Evolutionary conservation across 1,284 basidiomycete species (phyloP).

Genomic region (Pseudozyma hubeiensis): DNA sequence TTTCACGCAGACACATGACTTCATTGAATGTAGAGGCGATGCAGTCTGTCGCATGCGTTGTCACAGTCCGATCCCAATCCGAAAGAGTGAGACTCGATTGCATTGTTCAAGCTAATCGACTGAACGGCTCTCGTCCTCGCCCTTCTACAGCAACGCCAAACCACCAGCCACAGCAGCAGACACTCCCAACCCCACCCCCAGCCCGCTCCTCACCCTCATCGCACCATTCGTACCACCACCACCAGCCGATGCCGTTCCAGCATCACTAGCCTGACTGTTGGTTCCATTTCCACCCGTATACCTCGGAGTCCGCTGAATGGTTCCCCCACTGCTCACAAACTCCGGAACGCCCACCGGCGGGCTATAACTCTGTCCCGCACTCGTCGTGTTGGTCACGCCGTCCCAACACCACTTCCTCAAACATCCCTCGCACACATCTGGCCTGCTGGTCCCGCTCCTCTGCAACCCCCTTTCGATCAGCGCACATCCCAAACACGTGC

Average conservation of each 20-base stretch:
- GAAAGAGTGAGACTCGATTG: too few relatives aligned
- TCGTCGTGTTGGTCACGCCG: conserved; percentile 55
- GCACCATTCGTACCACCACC: neutral
- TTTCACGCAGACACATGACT: too few relatives aligned
- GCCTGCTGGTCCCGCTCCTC: conserved; percentile 37
- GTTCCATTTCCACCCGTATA: conserved; percentile 60
- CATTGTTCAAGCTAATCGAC: too few relatives aligned
- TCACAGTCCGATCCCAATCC: too few relatives aligned
- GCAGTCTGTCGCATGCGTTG: too few relatives aligned
- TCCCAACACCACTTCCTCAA: conserved; percentile 65
- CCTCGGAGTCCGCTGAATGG: conserved; percentile 31
- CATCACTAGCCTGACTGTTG: conserved; percentile 32
- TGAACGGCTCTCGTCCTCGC: too few relatives aligned
- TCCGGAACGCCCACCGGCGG: conserved; percentile 58
- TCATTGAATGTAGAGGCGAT: too few relatives aligned
- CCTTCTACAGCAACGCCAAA: too few relatives aligned
- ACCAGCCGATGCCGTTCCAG: neutral
- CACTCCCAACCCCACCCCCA: too few relatives aligned
- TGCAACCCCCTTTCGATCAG: conserved; percentile 60
- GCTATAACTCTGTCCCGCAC: conserved; percentile 44
- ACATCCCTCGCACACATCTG: conserved; percentile 56
- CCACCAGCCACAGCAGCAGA: too few relatives aligned
- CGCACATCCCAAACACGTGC: conserved; percentile 62
- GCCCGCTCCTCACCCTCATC: neutral
- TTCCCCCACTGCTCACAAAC: conserved; percentile 55